These are phyloP conservation scores for Anisodus tanguticus DNA, from an alignment of 257 asterid species.

Conservation along the genomic window DNA sequence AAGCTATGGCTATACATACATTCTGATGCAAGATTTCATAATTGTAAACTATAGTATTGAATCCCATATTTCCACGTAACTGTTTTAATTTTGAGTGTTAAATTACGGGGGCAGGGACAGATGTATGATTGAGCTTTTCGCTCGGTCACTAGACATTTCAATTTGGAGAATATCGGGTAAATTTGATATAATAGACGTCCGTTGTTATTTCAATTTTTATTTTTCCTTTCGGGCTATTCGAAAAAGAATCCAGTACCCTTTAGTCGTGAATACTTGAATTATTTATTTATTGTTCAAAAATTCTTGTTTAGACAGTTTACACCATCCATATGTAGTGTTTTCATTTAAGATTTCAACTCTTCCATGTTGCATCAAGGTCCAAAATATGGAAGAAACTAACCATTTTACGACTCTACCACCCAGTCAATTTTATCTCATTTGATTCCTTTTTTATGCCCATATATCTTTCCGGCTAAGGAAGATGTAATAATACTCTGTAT, in stretches of 20 bases:
- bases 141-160: neutral
- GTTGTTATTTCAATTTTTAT: no score
- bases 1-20: neutral
- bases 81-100: no score
- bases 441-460: neutral
- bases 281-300: neutral
- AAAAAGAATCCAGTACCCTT: neutral
- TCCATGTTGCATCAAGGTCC: neutral
- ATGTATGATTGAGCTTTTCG: neutral
- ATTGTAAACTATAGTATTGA: neutral
- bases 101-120: no score
- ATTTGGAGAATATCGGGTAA: neutral
- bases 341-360: neutral
- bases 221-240: neutral
- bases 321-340: neutral
- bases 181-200: neutral
- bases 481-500: neutral
- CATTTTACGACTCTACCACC: neutral
- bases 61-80: neutral
- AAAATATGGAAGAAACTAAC: neutral
- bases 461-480: neutral
- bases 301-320: neutral
- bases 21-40: neutral
- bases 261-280: neutral
- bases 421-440: neutral